Conservation (phyloP, 2,329 filamentous ascomycete genomes). For the Aschersonia sp. region DNA sequence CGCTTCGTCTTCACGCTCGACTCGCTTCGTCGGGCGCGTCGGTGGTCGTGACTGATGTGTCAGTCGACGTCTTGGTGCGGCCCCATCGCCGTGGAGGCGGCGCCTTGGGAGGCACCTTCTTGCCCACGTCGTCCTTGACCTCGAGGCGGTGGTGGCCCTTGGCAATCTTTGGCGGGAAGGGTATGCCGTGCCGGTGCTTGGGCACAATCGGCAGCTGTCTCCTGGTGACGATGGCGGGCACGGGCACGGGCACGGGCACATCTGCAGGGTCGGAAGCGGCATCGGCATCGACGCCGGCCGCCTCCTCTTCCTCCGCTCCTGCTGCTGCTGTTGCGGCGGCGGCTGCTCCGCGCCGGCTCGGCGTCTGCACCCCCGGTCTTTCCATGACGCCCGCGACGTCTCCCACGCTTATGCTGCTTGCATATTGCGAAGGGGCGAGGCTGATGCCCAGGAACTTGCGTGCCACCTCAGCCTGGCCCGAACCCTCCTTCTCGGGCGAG, state of each 20-base stretch:
- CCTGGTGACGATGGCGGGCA: constrained; percentile 19
- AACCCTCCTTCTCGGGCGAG: constrained; percentile 16
- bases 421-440: constrained; percentile 47
- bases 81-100: constrained; percentile 31
- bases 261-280: constrained; percentile 5
- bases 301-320: constrained; percentile 3
- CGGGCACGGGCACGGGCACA: no score
- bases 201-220: constrained; percentile 39
- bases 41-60: constrained; percentile 10
- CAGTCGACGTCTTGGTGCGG: constrained; percentile 19
- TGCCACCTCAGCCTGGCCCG: constrained; percentile 31
- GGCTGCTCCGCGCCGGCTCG: constrained; percentile 40
- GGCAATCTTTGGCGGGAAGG: constrained; percentile 19
- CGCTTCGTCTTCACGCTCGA: neutral
- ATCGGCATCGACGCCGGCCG: constrained; percentile 5
- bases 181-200: constrained; percentile 38
- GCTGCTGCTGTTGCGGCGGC: constrained; percentile 4
- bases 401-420: constrained; percentile 59
- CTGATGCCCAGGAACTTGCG: constrained; percentile 56
- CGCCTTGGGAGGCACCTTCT: constrained; percentile 29
- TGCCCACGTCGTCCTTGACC: constrained; percentile 16
- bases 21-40: neutral
- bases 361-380: constrained; percentile 70
- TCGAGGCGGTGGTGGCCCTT: constrained; percentile 8
- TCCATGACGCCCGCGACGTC: constrained; percentile 70